Conservation (phyloP, 2,329 filamentous ascomycete genomes). For the Stachybotrys chartarum region DNA sequence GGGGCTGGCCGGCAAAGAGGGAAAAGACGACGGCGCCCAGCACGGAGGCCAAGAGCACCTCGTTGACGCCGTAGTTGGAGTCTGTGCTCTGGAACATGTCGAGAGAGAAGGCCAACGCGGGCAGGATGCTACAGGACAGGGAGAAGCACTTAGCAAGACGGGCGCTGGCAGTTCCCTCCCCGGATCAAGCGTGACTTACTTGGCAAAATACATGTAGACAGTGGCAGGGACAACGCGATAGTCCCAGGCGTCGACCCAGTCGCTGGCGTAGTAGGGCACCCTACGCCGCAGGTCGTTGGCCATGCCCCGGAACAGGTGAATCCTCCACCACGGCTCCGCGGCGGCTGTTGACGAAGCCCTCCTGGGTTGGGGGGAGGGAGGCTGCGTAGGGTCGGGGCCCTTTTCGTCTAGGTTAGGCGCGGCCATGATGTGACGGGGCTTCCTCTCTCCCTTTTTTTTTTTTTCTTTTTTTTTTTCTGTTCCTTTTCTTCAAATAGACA, state of each 20-base stretch:
- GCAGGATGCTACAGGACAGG: slow-evolving; percentile 58
- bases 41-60: slow-evolving; percentile 81
- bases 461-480: too few relatives aligned
- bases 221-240: slow-evolving; percentile 84
- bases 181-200: slow-evolving; percentile 44
- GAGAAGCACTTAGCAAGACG: background rate
- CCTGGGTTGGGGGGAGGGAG: background rate
- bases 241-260: slow-evolving; percentile 84
- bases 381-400: background rate
- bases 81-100: slow-evolving; percentile 90
- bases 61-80: slow-evolving; percentile 82
- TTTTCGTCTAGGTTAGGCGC: background rate
- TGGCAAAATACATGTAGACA: slow-evolving; percentile 92
- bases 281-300: slow-evolving; percentile 67
- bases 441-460: too few relatives aligned
- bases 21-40: slow-evolving; percentile 77
- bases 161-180: background rate
- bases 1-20: slow-evolving; percentile 70
- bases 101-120: slow-evolving; percentile 79
- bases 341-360: background rate
- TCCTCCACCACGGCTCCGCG: slow-evolving; percentile 58
- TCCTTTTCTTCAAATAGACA: too few relatives aligned
- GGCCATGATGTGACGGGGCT: too few relatives aligned
- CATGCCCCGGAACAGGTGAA: slow-evolving; percentile 73
- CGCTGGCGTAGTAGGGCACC: slow-evolving; percentile 70